phyloP scores from a whole-genome alignment of 352 stramenopile species.

The Phytophthora crassamura region DNA sequence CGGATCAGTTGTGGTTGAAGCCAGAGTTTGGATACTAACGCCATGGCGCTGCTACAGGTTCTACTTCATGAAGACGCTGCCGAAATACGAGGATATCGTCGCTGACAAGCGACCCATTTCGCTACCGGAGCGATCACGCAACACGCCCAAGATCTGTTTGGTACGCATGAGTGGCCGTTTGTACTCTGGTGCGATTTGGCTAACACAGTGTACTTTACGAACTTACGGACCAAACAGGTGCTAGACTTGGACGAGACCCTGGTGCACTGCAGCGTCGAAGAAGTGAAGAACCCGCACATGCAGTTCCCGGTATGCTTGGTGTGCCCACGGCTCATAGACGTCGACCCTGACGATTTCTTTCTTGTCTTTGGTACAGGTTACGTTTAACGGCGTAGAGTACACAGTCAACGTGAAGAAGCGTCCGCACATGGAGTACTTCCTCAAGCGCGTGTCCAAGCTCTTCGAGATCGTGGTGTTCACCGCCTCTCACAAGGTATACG shows the following conservation, averaged over 20 bases:
- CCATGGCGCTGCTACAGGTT: slow-evolving; percentile 49
- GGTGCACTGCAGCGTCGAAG: slow-evolving; percentile 98
- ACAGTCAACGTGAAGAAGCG: slow-evolving; percentile 97
- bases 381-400: slow-evolving; percentile 96
- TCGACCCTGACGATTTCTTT: neutral
- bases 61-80: slow-evolving; percentile 88
- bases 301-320: slow-evolving; percentile 91
- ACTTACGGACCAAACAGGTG: slow-evolving; percentile 55
- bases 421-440: slow-evolving; percentile 96
- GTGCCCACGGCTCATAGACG: neutral
- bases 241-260: slow-evolving; percentile 99
- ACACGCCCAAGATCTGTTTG: slow-evolving; percentile 77
- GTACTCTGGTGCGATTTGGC: neutral
- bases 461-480: slow-evolving; percentile 99
- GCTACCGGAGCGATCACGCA: slow-evolving; percentile 58
- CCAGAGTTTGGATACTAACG: neutral
- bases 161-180: slow-evolving; percentile 29
- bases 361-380: slow-evolving; percentile 53
- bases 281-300: slow-evolving; percentile 93
- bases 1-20: neutral
- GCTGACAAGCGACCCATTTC: slow-evolving; percentile 55
- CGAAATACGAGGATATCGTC: slow-evolving; percentile 80
- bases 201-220: too few species aligned
- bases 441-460: slow-evolving; percentile 89
- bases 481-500: slow-evolving; percentile 95